phyloP scores from a whole-genome alignment of 805 yeast species.

The Saturnispora hagleri region DNA sequence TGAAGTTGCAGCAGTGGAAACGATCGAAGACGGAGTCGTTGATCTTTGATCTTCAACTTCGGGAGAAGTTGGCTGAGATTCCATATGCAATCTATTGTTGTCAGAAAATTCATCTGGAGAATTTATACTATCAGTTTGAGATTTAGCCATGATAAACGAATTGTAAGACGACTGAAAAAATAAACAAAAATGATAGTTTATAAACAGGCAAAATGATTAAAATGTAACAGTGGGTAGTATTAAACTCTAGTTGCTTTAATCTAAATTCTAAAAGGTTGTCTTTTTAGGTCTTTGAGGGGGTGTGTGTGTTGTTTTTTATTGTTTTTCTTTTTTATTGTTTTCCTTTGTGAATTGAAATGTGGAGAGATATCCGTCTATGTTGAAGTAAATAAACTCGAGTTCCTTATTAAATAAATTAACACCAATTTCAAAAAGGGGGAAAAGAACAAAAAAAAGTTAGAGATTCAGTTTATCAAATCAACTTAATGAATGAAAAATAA shows the following conservation, averaged over 20 bases:
- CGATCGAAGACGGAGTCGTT: slow-evolving; percentile 35
- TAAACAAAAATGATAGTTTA: neutral
- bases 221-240: neutral
- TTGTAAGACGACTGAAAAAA: neutral
- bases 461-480: slow-evolving; percentile 2
- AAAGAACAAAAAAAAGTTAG: neutral
- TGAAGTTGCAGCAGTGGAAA: slow-evolving; percentile 8
- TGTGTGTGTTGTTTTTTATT: neutral
- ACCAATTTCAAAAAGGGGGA: slow-evolving; percentile 15
- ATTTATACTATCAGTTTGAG: slow-evolving; percentile 12
- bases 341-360: slow-evolving; percentile 16
- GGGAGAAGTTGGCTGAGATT: slow-evolving; percentile 24
- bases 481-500: slow-evolving; percentile 3
- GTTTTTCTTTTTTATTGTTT: neutral
- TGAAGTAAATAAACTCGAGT: slow-evolving; percentile 17
- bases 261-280: neutral
- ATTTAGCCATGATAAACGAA: slow-evolving; percentile 3
- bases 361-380: slow-evolving; percentile 32
- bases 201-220: slow-evolving; percentile 1
- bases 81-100: slow-evolving; percentile 12
- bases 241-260: neutral
- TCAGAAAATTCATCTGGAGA: slow-evolving; percentile 16
- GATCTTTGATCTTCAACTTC: slow-evolving; percentile 25
- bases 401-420: slow-evolving; percentile 14
- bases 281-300: neutral